These are phyloP conservation scores for Boletellus ananas DNA, from an alignment of 768 basidiomycete genomes.

Conservation along the genomic window DNA sequence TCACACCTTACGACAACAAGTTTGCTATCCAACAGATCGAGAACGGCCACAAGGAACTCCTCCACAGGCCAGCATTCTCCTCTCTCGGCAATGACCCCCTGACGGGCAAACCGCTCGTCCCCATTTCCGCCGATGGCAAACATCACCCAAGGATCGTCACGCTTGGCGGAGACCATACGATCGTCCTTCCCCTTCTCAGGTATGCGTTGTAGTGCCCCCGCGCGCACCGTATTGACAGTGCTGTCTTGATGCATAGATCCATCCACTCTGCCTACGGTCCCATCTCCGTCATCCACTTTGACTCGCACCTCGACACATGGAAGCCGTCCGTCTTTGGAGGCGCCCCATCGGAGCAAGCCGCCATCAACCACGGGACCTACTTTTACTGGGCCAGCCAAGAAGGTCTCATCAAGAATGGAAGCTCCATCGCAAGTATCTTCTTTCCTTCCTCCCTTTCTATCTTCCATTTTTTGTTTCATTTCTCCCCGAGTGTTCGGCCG, in stretches of 20 bases:
- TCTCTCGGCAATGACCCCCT: slow-evolving; percentile 59
- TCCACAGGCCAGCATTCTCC: slow-evolving; percentile 60
- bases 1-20: slow-evolving; percentile 75
- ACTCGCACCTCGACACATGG: slow-evolving; percentile 82
- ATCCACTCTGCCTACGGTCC: slow-evolving; percentile 74
- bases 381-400: slow-evolving; percentile 88
- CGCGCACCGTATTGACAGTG: background rate
- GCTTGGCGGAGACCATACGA: slow-evolving; percentile 86
- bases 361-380: slow-evolving; percentile 86
- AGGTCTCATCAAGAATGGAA: slow-evolving; percentile 73
- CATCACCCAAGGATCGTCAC: slow-evolving; percentile 78
- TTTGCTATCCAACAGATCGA: slow-evolving; percentile 74
- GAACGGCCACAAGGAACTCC: slow-evolving; percentile 62
- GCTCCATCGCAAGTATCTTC: slow-evolving; percentile 75
- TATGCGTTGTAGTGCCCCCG: background rate
- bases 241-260: slow-evolving; percentile 41
- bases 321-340: slow-evolving; percentile 73
- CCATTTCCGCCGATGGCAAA: slow-evolving; percentile 65
- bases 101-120: slow-evolving; percentile 53
- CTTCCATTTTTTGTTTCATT: slow-evolving; percentile 10
- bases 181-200: slow-evolving; percentile 57
- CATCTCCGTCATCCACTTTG: slow-evolving; percentile 83
- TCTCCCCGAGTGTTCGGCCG: slow-evolving; percentile 14
- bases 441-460: slow-evolving; percentile 19
- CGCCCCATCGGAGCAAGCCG: slow-evolving; percentile 65